phyloP scores from a whole-genome alignment of 1,284 basidiomycete genomes.

The Ceratobasidium sp. region DNA sequence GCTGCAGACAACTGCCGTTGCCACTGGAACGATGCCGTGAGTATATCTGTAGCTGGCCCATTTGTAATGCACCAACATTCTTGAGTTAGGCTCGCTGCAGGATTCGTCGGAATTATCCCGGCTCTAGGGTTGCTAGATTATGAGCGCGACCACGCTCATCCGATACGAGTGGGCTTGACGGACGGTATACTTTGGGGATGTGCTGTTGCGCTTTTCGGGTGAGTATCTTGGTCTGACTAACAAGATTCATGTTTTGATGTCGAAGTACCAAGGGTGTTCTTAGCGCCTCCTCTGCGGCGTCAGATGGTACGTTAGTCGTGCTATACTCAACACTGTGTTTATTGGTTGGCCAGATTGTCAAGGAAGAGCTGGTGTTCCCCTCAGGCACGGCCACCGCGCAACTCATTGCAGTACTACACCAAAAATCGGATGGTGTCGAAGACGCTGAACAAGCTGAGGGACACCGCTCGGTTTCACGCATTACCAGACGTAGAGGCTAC shows the following conservation, averaged over 20 bases:
- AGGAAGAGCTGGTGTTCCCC: slow-evolving; percentile 92
- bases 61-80: slow-evolving; percentile 60
- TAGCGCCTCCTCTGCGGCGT: slow-evolving; percentile 90
- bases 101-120: slow-evolving; percentile 93
- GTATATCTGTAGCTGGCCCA: not conserved
- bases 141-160: slow-evolving; percentile 75
- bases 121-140: slow-evolving; percentile 81
- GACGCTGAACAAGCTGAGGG: slow-evolving; percentile 12
- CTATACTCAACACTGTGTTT: not conserved
- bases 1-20: slow-evolving; percentile 93
- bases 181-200: slow-evolving; percentile 82
- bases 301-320: slow-evolving; percentile 74
- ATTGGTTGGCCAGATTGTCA: slow-evolving; percentile 69
- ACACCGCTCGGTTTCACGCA: slow-evolving; percentile 58
- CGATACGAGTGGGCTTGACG: slow-evolving; percentile 75
- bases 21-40: slow-evolving; percentile 71
- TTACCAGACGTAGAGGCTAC: slow-evolving; percentile 64
- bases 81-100: slow-evolving; percentile 73
- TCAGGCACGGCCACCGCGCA: slow-evolving; percentile 98
- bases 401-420: slow-evolving; percentile 89
- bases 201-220: slow-evolving; percentile 92
- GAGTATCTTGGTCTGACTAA: slow-evolving; percentile 46
- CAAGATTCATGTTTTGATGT: not conserved
- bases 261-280: slow-evolving; percentile 71
- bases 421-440: slow-evolving; percentile 5